A percentile compares a stretch with the other conserved stretches of the same genome.
phyloP scores from a whole-genome alignment of 2,329 filamentous ascomycete genomes.

The Nothopassalora personata region DNA sequence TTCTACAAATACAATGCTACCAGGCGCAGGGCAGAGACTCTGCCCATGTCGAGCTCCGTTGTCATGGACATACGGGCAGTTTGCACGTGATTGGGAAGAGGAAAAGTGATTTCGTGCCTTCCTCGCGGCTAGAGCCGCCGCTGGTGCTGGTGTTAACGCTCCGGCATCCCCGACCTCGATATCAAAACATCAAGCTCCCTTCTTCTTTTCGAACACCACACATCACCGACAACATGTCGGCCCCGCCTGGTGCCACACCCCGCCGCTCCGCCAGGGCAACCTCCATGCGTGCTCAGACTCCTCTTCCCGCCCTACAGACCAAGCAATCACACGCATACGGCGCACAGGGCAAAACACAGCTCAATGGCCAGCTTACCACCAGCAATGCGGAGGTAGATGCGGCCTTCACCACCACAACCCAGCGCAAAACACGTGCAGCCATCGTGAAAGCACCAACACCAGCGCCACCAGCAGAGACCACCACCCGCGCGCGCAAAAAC shows the following conservation, averaged over 20 bases:
- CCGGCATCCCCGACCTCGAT: no score
- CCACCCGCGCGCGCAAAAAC: background rate
- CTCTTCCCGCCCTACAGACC: conserved; percentile 13
- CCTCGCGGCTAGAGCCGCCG: no score
- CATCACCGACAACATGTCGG: background rate
- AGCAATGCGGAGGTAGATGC: conserved; percentile 11
- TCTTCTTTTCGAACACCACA: background rate
- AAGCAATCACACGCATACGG: conserved; percentile 18
- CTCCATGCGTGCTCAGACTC: conserved; percentile 8
- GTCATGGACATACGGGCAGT: no score
- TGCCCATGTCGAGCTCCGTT: no score
- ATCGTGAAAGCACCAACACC: background rate
- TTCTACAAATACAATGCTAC: no score
- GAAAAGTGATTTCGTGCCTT: no score
- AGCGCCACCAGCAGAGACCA: background rate
- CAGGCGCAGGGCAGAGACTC: no score
- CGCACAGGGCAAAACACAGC: conserved; percentile 13
- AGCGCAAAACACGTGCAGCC: background rate
- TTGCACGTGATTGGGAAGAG: no score
- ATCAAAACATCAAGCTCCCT: background rate
- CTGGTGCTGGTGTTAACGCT: no score
- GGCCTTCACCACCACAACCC: conserved; percentile 9
- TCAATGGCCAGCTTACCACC: conserved; percentile 13
- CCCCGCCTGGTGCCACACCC: background rate
- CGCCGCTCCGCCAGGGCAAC: conserved; percentile 8